Evolutionary conservation across 768 basidiomycete genomes (phyloP).

Genomic region (Mycena venus): DNA sequence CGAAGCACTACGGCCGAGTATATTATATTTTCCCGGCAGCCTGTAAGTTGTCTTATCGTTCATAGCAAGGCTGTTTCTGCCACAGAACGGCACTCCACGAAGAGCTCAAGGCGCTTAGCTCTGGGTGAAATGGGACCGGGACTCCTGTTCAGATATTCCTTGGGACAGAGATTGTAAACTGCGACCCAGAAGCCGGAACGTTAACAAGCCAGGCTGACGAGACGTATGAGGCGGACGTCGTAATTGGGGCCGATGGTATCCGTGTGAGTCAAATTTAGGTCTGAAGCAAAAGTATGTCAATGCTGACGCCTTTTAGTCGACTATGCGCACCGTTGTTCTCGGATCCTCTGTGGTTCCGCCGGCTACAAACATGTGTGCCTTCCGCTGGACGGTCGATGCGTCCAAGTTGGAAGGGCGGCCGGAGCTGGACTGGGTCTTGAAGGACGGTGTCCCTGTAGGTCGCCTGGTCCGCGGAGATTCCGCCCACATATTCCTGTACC

Average conservation of each 20-base stretch:
- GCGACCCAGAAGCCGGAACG: background rate
- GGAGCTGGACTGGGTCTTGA: conserved; percentile 8
- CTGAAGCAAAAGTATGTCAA: background rate
- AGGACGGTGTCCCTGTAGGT: background rate
- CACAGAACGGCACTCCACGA: background rate
- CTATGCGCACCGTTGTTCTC: conserved; percentile 8
- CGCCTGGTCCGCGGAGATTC: background rate
- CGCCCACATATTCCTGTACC: background rate
- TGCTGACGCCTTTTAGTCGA: background rate
- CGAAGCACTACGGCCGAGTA: background rate
- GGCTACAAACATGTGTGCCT: background rate
- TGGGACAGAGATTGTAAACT: background rate
- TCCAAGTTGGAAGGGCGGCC: conserved; percentile 6
- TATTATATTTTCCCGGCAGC: background rate
- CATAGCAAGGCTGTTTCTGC: background rate
- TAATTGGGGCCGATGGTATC: too few species aligned
- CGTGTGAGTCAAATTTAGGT: background rate
- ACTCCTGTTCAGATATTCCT: background rate
- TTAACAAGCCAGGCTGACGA: background rate
- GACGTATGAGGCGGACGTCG: conserved; percentile 8
- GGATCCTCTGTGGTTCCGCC: conserved; percentile 1
- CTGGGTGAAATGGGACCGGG: background rate
- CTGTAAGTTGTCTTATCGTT: background rate
- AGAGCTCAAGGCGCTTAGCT: background rate
- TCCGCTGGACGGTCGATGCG: conserved; percentile 17